These are phyloP conservation scores for Aspergillus intermedius DNA, from an alignment of 2,329 filamentous ascomycete genomes.

Conservation along the genomic window DNA sequence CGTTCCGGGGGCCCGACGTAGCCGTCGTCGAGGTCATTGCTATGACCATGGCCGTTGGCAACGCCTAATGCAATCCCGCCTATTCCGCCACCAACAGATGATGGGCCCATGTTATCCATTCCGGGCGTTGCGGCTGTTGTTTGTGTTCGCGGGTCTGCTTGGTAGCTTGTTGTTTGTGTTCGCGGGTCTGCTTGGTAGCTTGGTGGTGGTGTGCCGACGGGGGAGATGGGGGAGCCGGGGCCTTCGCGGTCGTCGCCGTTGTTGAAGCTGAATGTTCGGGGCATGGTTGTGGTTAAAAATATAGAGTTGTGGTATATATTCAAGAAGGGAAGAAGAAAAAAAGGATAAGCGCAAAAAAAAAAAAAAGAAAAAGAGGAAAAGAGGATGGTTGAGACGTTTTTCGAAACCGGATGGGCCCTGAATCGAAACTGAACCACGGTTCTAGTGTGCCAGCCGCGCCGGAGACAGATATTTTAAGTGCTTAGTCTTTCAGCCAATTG, in stretches of 20 bases:
- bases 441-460: too few relatives aligned
- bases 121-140: constrained; percentile 50
- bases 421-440: too few relatives aligned
- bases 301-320: not conserved
- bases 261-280: constrained; percentile 19
- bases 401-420: too few relatives aligned
- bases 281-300: constrained; percentile 5
- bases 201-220: not conserved
- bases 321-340: not conserved
- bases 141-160: constrained; percentile 18
- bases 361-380: too few relatives aligned
- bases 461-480: too few relatives aligned
- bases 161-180: constrained; percentile 17
- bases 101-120: constrained; percentile 60
- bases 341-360: not conserved
- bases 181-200: constrained; percentile 10
- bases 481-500: too few relatives aligned
- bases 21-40: constrained; percentile 53
- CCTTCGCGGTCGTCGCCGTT: constrained; percentile 10
- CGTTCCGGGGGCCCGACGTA: constrained; percentile 30
- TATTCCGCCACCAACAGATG: constrained; percentile 58
- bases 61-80: constrained; percentile 61
- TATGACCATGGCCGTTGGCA: constrained; percentile 56
- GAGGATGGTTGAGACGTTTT: not conserved
- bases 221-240: constrained; percentile 8